Evolutionary conservation across 2,329 filamentous ascomycete species (phyloP).

Genomic region (Trichoderma sp.): DNA sequence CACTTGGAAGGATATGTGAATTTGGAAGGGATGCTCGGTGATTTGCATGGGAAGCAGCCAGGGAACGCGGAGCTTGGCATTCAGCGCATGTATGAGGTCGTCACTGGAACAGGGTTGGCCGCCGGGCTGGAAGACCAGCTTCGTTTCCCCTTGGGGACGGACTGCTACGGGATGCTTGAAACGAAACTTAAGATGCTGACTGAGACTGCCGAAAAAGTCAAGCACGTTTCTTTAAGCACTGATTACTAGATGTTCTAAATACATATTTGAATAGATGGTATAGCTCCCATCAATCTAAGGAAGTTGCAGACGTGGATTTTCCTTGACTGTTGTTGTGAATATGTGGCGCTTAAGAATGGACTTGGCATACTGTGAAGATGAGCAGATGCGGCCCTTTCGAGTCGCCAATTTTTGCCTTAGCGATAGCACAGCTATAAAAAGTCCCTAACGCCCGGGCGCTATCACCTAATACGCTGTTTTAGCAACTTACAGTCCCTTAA

Average conservation of each 20-base stretch:
- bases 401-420: too few relatives aligned
- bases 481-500: neutral
- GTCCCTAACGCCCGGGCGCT: too few relatives aligned
- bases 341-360: too few relatives aligned
- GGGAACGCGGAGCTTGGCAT: constrained; percentile 11
- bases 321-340: too few relatives aligned
- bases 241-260: neutral
- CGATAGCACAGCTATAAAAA: too few relatives aligned
- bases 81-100: constrained; percentile 11
- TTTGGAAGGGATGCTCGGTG: constrained; percentile 4
- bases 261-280: neutral
- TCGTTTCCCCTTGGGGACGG: constrained; percentile 1
- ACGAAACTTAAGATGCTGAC: neutral
- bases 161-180: constrained; percentile 6
- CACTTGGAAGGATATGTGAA: constrained; percentile 14
- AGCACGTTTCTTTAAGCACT: neutral
- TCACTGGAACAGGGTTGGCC: constrained; percentile 8
- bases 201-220: constrained; percentile 4
- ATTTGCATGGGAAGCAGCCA: constrained; percentile 2
- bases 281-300: neutral
- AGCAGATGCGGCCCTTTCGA: too few relatives aligned
- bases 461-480: too few relatives aligned
- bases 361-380: too few relatives aligned
- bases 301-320: too few relatives aligned
- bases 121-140: constrained; percentile 12